Conservation (phyloP, 78 protist genomes). For the Mastigamoeba balamuthi region DNA sequence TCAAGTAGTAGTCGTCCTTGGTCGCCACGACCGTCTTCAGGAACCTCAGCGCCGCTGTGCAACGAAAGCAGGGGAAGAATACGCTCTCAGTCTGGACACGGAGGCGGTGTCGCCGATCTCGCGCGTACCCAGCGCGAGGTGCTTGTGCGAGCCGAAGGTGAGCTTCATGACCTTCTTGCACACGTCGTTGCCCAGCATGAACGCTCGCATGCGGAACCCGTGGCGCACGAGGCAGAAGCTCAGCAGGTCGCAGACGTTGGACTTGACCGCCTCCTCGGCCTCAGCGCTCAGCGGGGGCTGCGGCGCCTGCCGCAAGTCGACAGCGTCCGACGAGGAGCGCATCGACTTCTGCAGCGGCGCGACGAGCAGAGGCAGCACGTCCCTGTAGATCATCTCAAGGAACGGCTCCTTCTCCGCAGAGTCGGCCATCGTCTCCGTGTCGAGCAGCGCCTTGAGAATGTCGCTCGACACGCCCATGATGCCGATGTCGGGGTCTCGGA, state of each 20-base stretch:
- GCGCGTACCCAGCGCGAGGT: conserved; percentile 15
- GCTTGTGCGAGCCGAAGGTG: conserved; percentile 6
- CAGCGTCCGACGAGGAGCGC: not conserved
- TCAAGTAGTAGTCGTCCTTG: conserved; percentile 42
- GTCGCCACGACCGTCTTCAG: conserved; percentile 35
- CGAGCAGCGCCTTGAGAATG: conserved; percentile 1
- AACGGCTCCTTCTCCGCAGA: conserved; percentile 29
- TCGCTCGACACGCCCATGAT: conserved; percentile 4
- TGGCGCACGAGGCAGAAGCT: conserved; percentile 47
- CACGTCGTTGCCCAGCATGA: conserved; percentile 47
- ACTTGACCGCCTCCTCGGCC: conserved; percentile 21
- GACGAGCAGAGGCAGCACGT: conserved; percentile 19
- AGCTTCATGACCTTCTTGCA: conserved; percentile 21
- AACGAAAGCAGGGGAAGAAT: not conserved
- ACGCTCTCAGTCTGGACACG: not conserved
- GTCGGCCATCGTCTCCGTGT: not conserved
- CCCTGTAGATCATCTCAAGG: conserved; percentile 52
- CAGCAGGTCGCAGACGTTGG: conserved; percentile 32
- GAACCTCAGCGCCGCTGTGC: conserved; percentile 29
- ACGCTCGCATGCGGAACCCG: conserved; percentile 36
- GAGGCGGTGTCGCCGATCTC: not conserved
- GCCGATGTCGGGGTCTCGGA: not conserved
- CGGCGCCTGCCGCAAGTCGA: not conserved
- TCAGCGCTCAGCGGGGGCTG: conserved; percentile 13
- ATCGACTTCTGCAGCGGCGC: conserved; percentile 24